Percentiles rank a stretch among this genome's conserved stretches.
Evolutionary conservation across 78 protist genomes (phyloP).

Genomic region (Mastigamoeba balamuthi): DNA sequence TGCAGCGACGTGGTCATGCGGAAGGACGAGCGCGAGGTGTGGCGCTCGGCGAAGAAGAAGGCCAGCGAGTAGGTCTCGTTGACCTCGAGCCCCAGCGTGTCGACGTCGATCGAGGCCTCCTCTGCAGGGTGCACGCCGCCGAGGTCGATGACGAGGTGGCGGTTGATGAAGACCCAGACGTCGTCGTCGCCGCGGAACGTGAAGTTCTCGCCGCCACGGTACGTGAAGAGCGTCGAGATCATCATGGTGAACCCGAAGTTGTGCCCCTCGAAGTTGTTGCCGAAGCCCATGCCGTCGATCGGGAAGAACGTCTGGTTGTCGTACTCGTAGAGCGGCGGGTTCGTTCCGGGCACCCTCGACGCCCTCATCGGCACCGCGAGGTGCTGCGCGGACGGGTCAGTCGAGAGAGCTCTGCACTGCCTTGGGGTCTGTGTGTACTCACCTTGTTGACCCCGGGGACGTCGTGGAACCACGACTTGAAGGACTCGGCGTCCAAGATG

Average conservation of each 20-base stretch:
- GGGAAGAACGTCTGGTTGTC: conserved; percentile 1
- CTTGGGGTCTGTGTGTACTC: too few relatives aligned
- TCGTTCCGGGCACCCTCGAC: too few relatives aligned
- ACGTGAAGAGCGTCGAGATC: neutral
- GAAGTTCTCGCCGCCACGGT: neutral
- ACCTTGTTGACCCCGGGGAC: too few relatives aligned
- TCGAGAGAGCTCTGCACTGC: too few relatives aligned
- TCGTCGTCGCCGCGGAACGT: conserved; percentile 22
- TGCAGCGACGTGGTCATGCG: too few relatives aligned
- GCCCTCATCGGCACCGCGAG: too few relatives aligned
- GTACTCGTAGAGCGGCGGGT: too few relatives aligned
- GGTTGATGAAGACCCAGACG: conserved; percentile 30
- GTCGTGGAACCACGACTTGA: conserved; percentile 8
- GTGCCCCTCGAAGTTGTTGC: too few relatives aligned
- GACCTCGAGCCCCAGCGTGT: neutral
- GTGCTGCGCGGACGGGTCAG: too few relatives aligned
- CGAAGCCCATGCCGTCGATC: conserved; percentile 23
- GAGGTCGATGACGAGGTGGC: conserved; percentile 14
- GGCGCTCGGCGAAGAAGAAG: conserved; percentile 3
- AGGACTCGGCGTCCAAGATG: too few relatives aligned
- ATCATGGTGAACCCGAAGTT: too few relatives aligned
- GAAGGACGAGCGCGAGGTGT: conserved; percentile 2
- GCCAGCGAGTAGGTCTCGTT: neutral
- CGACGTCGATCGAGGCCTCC: neutral
- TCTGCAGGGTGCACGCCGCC: conserved; percentile 10